Percentiles rank a stretch among this genome's conserved stretches.
Evolutionary conservation across 1,284 basidiomycete species (phyloP).

Genomic region (Kwoniella shivajii): DNA sequence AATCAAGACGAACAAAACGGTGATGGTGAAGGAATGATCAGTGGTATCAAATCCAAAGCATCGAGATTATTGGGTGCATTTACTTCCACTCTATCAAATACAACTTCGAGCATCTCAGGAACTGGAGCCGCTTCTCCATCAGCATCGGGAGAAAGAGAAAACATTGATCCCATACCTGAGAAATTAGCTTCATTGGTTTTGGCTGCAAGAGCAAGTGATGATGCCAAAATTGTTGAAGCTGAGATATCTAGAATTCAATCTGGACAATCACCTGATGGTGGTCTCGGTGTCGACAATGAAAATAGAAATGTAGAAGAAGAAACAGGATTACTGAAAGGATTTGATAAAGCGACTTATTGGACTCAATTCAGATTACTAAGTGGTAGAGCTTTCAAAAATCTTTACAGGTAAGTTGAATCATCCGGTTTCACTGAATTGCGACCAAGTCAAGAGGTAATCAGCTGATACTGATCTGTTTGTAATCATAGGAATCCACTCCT

Average conservation of each 20-base stretch:
- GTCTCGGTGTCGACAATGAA: constrained; percentile 18
- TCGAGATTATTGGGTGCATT: constrained; percentile 73
- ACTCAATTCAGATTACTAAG: constrained; percentile 92
- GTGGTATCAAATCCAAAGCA: constrained; percentile 68
- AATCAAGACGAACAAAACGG: background rate
- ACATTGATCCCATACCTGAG: constrained; percentile 60
- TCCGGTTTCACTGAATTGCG: background rate
- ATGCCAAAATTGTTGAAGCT: constrained; percentile 64
- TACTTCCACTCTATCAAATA: constrained; percentile 18
- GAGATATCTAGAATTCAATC: constrained; percentile 64
- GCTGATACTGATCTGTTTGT: constrained; percentile 6
- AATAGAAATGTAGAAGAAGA: constrained; percentile 58
- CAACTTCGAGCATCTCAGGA: background rate
- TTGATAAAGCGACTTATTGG: constrained; percentile 79
- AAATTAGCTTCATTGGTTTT: constrained; percentile 74
- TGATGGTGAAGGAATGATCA: constrained; percentile 12
- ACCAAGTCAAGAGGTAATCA: background rate
- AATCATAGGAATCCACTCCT: constrained; percentile 77
- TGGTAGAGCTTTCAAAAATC: constrained; percentile 96
- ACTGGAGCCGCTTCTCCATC: constrained; percentile 39
- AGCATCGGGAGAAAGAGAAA: constrained; percentile 27
- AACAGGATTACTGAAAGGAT: constrained; percentile 68
- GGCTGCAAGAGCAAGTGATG: constrained; percentile 68
- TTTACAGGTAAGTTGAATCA: constrained; percentile 61
- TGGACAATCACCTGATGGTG: constrained; percentile 42